Evolutionary conservation across 192 early-diverging fungal species (phyloP), one percentile per base, ranked within the genome.

Genomic region (Linnemannia zychae): DNA sequence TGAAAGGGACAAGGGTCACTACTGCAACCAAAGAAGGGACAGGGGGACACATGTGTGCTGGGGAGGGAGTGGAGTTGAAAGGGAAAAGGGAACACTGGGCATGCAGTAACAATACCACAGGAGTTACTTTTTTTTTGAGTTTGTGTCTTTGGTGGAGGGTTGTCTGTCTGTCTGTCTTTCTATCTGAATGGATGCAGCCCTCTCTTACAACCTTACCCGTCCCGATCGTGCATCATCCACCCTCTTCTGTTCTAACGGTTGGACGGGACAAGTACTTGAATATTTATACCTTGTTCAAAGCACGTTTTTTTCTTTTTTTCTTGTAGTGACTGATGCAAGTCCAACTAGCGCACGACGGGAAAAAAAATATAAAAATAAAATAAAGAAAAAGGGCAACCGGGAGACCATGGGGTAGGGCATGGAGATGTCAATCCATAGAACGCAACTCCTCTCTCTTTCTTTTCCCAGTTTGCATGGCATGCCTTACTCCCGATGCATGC

Each of bases 51-150:
- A 38, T 22, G 18, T 68, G 67, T 44, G 40, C 40, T 44, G 40
- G 40, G 9, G 40, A 6, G 40, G 40, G 40, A 46, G 53, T 63
- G 38, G 73, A 44, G n/a, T 36, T 50, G 12, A 24, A 33, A 34
- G 31, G 57, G 53, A 28, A 36, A 74, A 46, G 50, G 33, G 71
- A 44, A 74, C 34, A 46, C n/a, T n/a, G 34, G n/a, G 53, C 53
- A 11, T 28, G 53, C 24, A 44, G 40, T n/a, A n/a, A n/a, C 50
- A 4, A 5, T 53, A n/a, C 53, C 4, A 24, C 28, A 24, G 53
- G 24, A 22, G 24, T 60, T 24, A 53, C 53, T 63, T 13, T 53
- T 22, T 53, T 22, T n/a, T n/a, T 53, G 18, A 15, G 24, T 63
- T 63, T 63, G 13, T 7, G 12, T n/a, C 28, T 63, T 31, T n/a